Percentiles rank a stretch among this genome's conserved stretches.
Conservation (phyloP, 2,329 filamentous ascomycete genomes). For the Bretziella fagacearum region DNA sequence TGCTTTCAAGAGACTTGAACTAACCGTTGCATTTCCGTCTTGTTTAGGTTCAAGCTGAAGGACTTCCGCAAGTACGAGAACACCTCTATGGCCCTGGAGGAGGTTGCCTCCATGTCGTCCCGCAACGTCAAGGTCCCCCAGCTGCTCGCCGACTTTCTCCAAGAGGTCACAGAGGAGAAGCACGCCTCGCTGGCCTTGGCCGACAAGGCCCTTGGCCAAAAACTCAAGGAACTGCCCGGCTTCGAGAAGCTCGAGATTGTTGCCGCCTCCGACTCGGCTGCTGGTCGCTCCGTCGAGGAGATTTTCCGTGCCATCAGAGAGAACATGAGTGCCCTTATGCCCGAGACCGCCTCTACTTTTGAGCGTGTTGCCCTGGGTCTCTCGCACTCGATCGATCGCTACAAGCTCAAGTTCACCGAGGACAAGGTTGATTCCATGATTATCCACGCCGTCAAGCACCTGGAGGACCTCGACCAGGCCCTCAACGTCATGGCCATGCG, state of each 20-base stretch:
- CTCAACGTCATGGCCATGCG: constrained; percentile 98
- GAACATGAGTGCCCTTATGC: constrained; percentile 77
- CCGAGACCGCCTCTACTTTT: constrained; percentile 68
- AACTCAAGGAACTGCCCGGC: constrained; percentile 81
- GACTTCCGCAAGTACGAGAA: constrained; percentile 96
- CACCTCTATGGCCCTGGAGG: constrained; percentile 74
- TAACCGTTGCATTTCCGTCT: constrained; percentile 4
- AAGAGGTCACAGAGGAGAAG: constrained; percentile 91
- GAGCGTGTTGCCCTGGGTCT: constrained; percentile 92
- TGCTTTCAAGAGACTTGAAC: constrained; percentile 6
- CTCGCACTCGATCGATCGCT: constrained; percentile 86
- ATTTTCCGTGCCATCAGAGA: constrained; percentile 89
- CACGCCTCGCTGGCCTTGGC: constrained; percentile 89
- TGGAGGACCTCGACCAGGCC: constrained; percentile 97
- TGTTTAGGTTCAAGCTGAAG: constrained; percentile 70
- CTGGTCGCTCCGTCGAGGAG: constrained; percentile 44
- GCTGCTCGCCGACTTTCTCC: constrained; percentile 63
- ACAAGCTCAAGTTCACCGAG: constrained; percentile 96
- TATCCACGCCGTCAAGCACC: constrained; percentile 82
- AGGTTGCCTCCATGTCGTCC: constrained; percentile 61
- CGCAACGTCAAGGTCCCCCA: constrained; percentile 83
- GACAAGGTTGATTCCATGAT: constrained; percentile 99
- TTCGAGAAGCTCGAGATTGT: constrained; percentile 71
- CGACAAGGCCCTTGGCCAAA: constrained; percentile 77
- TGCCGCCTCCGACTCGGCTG: constrained; percentile 61